Conservation (phyloP, 1,139 yeast species). For the Scheffersomyces insectosa region DNA sequence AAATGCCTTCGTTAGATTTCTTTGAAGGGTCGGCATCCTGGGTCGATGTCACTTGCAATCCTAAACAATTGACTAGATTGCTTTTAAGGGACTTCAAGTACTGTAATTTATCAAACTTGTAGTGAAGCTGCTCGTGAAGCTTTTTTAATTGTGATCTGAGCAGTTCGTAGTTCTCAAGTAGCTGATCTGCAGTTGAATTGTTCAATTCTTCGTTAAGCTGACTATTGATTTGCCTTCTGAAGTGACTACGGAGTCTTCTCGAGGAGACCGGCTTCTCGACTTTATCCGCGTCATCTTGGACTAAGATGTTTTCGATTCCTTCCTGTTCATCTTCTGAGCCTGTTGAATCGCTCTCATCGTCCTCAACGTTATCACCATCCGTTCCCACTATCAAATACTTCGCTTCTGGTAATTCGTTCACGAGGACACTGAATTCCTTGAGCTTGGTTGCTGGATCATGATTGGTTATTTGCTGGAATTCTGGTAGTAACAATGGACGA, state of each 20-base stretch:
- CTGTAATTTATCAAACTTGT: slow-evolving; percentile 28
- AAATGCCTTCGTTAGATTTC: slow-evolving; percentile 9
- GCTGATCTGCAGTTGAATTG: background rate
- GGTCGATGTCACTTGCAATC: slow-evolving; percentile 2
- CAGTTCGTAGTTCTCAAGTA: slow-evolving; percentile 26
- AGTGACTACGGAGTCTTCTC: slow-evolving; percentile 1
- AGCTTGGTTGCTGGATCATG: slow-evolving; percentile 11
- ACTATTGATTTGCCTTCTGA: slow-evolving; percentile 3
- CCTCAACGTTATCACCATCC: background rate
- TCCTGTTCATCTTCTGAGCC: slow-evolving; percentile 4
- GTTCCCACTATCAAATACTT: slow-evolving; percentile 23
- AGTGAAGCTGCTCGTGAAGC: slow-evolving; percentile 19
- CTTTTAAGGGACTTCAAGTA: slow-evolving; percentile 24
- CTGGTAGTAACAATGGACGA: slow-evolving; percentile 34
- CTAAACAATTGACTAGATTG: slow-evolving; percentile 12
- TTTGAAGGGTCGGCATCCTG: slow-evolving; percentile 1
- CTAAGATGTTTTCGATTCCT: background rate
- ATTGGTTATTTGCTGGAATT: slow-evolving; percentile 13
- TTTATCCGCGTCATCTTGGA: slow-evolving; percentile 2
- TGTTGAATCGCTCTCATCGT: slow-evolving; percentile 6
- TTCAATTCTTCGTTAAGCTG: slow-evolving; percentile 2
- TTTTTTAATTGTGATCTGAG: slow-evolving; percentile 21
- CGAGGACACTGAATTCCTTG: slow-evolving; percentile 23
- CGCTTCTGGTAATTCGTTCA: slow-evolving; percentile 35
- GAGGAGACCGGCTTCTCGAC: slow-evolving; percentile 1